Evolutionary conservation across 176 grass and related monocot species (phyloP), one percentile per base, ranked within the genome.

Genomic region (Aegilops bicornis): DNA sequence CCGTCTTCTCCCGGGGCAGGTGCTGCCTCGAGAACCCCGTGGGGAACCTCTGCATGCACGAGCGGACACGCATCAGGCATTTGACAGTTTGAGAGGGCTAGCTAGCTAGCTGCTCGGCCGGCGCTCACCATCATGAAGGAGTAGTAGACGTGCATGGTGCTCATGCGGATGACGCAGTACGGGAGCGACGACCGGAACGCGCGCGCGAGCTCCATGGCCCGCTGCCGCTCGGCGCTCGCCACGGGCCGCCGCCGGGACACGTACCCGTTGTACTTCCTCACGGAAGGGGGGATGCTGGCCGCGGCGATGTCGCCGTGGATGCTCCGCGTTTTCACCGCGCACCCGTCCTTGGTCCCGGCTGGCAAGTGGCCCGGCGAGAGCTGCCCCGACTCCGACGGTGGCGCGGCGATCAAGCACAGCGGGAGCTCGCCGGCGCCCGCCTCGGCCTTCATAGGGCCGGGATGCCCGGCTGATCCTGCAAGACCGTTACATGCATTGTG

Each of bases 181-280:
- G 93, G 96, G 29, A 92, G 91, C 66, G 90, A 25, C 48, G 96
- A 95, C 54, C 87, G 88, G 85, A 98, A 98, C 59, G 89, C 83
- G 60, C 82, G 50, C 19, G 96, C 96, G 6, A 91, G 82, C 83
- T 90, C 83, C 85, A 84, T 74, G 16, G 86, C 93, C 31, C 87
- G 89, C 76, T 88, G 65, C 83, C 85, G 92, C 85, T 95, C 91
- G 20, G 84, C 77, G 83, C 83, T 64, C 24, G 93, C 81, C 77
- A 90, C 87, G 73, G 86, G 60, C 7, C 80, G 83, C 24, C 89
- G 87, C 0, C 71, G 94, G 40, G 87, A 94, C 54, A 92, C 82
- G 88, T 90, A 92, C 61, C 85, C 82, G 70, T 86, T 87, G 78
- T 82, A 81, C 6, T 71, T 70, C 39, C 63, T 80, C 7, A 89